A percentile compares a stretch with the other conserved stretches of the same genome.
These are phyloP conservation scores for Coniferiporia sulphurascens DNA, from an alignment of 1,284 basidiomycete genomes.

Conservation along the genomic window DNA sequence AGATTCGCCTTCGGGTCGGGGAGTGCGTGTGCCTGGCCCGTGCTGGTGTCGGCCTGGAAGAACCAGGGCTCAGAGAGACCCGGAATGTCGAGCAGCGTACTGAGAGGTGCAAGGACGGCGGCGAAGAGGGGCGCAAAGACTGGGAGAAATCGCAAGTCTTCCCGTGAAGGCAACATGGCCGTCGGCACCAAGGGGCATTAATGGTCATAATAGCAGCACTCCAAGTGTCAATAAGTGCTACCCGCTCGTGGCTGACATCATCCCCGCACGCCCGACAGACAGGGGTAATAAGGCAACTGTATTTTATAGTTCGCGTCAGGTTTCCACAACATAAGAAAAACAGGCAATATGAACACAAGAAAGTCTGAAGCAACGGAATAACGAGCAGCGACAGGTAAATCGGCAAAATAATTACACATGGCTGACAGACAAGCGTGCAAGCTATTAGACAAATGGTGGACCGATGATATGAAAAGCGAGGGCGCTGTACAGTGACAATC, in stretches of 20 bases:
- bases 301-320: neutral
- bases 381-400: neutral
- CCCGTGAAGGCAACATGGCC: slow-evolving; percentile 6
- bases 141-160: slow-evolving; percentile 12
- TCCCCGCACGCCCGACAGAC: too few species aligned
- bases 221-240: too few species aligned
- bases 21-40: slow-evolving; percentile 22
- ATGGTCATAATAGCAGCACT: too few species aligned
- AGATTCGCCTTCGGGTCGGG: slow-evolving; percentile 30
- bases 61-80: slow-evolving; percentile 26
- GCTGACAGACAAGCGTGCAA: slow-evolving; percentile 17
- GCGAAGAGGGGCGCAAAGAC: slow-evolving; percentile 30
- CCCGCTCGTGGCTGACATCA: too few species aligned
- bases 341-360: neutral
- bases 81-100: slow-evolving; percentile 38
- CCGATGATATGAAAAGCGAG: slow-evolving; percentile 15
- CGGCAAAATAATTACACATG: slow-evolving; percentile 10
- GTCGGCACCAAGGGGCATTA: neutral
- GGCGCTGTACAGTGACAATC: slow-evolving; percentile 18
- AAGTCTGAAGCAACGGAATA: slow-evolving; percentile 4
- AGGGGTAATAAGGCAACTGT: too few species aligned
- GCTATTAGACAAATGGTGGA: slow-evolving; percentile 19
- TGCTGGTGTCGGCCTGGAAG: slow-evolving; percentile 28
- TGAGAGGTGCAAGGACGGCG: slow-evolving; percentile 35
- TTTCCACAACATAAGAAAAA: slow-evolving; percentile 17